Evolutionary conservation across 768 basidiomycete genomes (phyloP).

Genomic region (Fibroporia radiculosa): DNA sequence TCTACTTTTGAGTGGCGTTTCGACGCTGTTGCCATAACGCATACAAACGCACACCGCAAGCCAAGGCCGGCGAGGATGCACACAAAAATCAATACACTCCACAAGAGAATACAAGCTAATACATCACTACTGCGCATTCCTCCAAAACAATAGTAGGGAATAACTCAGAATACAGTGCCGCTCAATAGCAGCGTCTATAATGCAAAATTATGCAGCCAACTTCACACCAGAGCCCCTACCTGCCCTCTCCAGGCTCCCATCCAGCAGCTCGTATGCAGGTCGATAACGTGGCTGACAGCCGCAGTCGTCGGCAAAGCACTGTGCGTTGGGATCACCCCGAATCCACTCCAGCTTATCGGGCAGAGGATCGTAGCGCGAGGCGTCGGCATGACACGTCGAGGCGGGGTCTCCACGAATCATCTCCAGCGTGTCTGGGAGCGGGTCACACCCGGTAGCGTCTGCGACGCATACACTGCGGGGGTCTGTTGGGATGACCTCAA

Average conservation of each 20-base stretch:
- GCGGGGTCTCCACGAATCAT: slow-evolving; percentile 2
- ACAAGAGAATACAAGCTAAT: no score
- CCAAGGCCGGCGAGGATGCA: no score
- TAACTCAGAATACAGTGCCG: no score
- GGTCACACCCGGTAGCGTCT: slow-evolving; percentile 5
- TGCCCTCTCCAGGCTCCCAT: slow-evolving; percentile 67
- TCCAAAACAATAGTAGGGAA: no score
- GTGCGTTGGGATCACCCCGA: slow-evolving; percentile 11
- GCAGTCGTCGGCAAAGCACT: slow-evolving; percentile 13
- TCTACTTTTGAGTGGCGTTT: no score
- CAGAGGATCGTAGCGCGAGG: slow-evolving; percentile 1
- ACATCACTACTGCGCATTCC: no score
- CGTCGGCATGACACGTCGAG: background rate
- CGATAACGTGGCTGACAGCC: slow-evolving; percentile 36
- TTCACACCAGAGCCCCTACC: slow-evolving; percentile 40
- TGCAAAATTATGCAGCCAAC: background rate
- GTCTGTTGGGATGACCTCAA: slow-evolving; percentile 3
- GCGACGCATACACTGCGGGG: slow-evolving; percentile 7
- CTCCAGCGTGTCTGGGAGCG: slow-evolving; percentile 13
- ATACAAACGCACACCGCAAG: no score
- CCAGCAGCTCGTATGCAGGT: slow-evolving; percentile 76
- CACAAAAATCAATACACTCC: no score
- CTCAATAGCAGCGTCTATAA: no score
- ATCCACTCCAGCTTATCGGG: slow-evolving; percentile 1
- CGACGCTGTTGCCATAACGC: no score